Conservation (phyloP, 2,329 filamentous ascomycete species). For the Teratosphaeria zuluensis region DNA sequence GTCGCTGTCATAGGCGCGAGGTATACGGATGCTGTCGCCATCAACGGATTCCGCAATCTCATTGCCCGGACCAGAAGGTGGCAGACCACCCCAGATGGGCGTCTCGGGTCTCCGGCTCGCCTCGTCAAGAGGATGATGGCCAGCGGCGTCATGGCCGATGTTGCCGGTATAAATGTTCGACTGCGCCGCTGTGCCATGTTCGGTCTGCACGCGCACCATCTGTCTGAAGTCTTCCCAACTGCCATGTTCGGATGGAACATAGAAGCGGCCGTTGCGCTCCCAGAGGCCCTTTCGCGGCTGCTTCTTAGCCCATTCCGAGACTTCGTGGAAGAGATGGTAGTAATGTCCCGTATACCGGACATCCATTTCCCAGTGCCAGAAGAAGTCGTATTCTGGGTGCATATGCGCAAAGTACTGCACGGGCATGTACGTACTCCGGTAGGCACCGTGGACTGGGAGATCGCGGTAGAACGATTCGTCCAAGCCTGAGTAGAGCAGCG, state of each 20-base stretch:
- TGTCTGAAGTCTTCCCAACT: conserved; percentile 62
- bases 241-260: conserved; percentile 61
- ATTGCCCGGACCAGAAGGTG: conserved; percentile 31
- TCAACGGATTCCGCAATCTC: conserved; percentile 42
- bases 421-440: conserved; percentile 78
- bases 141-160: conserved; percentile 18
- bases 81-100: conserved; percentile 41
- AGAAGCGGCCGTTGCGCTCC: conserved; percentile 70
- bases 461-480: conserved; percentile 44
- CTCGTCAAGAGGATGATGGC: conserved; percentile 33
- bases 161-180: conserved; percentile 33
- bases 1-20: conserved; percentile 45
- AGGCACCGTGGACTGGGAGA: conserved; percentile 58
- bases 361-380: conserved; percentile 96
- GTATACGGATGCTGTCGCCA: conserved; percentile 45
- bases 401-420: conserved; percentile 85
- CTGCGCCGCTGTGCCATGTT: conserved; percentile 40
- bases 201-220: conserved; percentile 53
- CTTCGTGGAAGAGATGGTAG: conserved; percentile 64
- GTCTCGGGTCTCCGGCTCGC: conserved; percentile 32
- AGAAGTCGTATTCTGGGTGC: conserved; percentile 82
- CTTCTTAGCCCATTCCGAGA: conserved; percentile 55
- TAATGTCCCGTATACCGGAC: conserved; percentile 83
- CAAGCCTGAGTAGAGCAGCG: conserved; percentile 43
- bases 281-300: conserved; percentile 65